Evolutionary conservation across 164 flowering plant genomes (phyloP), one percentile per base, ranked within the genome.

Genomic region (Dillenia turbinata): DNA sequence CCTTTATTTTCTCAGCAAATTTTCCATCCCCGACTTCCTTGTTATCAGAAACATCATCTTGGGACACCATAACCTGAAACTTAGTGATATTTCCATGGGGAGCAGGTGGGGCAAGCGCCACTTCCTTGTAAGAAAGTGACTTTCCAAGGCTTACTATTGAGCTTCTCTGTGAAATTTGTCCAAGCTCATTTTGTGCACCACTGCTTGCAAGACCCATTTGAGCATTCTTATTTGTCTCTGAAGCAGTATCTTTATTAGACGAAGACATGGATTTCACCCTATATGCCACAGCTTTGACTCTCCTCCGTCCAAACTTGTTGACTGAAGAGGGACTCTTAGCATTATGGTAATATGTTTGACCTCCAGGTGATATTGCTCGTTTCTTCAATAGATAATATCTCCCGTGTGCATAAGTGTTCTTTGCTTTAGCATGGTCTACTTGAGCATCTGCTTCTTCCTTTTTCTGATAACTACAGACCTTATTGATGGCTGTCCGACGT

Each of bases 101-200:
- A n/a, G 99, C 99, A 5, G 97, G 99, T 13, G 95, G 97, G 19
- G 99, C 99, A 62, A 94, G 56, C 48, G 99, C 97, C 53, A 94
- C 97, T 77, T 94, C 99, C 78, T 89, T 94, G 73, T 94, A 94
- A 22, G 98, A 94, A 70, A 93, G 99, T 57, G 96, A 90, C 69
- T 87, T 89, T 44, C 96, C 97, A 67, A 89, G 82, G 58, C 81
- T 79, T 17, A 81, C 78, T 65, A 80, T 63, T 56, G 90, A 68
- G 57, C 75, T 74, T 60, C 68, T 84, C 66, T 69, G 79, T 19
- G 70, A 57, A 63, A 69, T 26, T 49, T 74, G 52, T 66, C 65
- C 67, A 45, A 46, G 56, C 57, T 78, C 83, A 72, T 52, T 64
- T 22, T 77, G 75, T 15, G 77, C 54, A 72, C 76, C 40, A 33